These are phyloP conservation scores for Rhizophora mangle DNA, from an alignment of 345 rosid genomes.

Conservation along the genomic window DNA sequence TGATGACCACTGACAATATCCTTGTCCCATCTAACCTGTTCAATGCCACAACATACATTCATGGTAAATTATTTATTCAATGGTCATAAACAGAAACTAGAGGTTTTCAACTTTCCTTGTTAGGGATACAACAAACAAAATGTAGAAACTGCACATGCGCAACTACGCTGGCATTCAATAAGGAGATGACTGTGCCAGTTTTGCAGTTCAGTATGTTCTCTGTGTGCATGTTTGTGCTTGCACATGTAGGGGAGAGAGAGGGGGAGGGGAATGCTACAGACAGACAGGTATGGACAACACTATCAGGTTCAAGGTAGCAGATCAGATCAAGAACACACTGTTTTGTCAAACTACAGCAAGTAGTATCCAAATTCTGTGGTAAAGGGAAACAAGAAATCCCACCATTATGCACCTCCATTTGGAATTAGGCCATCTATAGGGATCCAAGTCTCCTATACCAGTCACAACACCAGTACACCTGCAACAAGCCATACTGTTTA, in stretches of 20 bases:
- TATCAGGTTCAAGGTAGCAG: neutral
- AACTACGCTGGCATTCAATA: no score
- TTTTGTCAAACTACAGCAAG: neutral
- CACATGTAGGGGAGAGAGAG: no score
- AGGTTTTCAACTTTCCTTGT: no score
- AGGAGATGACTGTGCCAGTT: no score
- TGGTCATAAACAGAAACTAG: no score
- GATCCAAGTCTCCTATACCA: slow-evolving; percentile 67
- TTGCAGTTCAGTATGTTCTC: no score
- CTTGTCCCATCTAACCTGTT: slow-evolving; percentile 89
- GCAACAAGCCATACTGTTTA: slow-evolving; percentile 19
- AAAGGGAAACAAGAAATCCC: slow-evolving; percentile 18
- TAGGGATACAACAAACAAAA: no score
- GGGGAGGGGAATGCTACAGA: neutral
- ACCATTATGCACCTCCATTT: slow-evolving; percentile 94
- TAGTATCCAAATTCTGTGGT: neutral
- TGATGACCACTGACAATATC: slow-evolving; percentile 47
- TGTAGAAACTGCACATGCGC: no score
- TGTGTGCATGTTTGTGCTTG: no score
- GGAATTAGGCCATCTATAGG: slow-evolving; percentile 82
- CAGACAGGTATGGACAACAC: no score
- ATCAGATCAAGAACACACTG: neutral
- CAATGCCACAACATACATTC: neutral
- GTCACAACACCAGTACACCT: slow-evolving; percentile 74
- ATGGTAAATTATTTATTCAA: no score